phyloP scores from a whole-genome alignment of 495 filamentous ascomycete genomes.

The Penicillium ochrochloron region DNA sequence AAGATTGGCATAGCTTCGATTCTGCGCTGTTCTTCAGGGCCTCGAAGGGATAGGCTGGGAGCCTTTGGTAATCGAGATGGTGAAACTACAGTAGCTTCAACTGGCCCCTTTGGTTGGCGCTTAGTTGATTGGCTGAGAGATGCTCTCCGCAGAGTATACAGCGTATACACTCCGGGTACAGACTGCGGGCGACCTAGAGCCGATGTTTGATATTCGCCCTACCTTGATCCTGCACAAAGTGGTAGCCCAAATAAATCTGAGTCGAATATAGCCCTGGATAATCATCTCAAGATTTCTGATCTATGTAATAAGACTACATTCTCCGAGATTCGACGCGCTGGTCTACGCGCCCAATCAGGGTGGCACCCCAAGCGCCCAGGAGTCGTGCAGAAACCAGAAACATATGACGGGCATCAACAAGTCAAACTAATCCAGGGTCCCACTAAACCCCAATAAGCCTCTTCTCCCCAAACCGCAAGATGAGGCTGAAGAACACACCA shows the following conservation, averaged over 20 bases:
- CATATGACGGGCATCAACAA: neutral
- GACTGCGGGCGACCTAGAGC: neutral
- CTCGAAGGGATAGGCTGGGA: constrained; percentile 1
- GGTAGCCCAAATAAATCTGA: neutral
- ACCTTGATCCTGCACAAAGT: neutral
- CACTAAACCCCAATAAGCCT: neutral
- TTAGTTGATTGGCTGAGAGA: neutral
- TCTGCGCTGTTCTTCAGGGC: neutral
- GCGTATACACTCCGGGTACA: neutral
- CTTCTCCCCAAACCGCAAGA: neutral
- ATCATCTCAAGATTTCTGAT: neutral
- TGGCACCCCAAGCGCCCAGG: constrained; percentile 13
- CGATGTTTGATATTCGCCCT: neutral
- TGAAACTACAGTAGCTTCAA: neutral
- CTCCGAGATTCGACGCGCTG: neutral
- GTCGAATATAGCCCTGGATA: neutral
- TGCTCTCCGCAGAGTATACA: neutral
- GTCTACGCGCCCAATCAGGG: constrained; percentile 27
- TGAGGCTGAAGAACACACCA: constrained; percentile 1
- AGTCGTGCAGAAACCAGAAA: neutral
- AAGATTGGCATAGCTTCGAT: neutral
- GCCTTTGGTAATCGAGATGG: neutral
- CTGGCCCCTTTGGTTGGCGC: neutral
- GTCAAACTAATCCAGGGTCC: neutral
- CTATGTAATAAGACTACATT: neutral